Percentiles rank a stretch among this genome's conserved stretches.
These are phyloP conservation scores for Trichophyton verrucosum DNA, from an alignment of 2,329 filamentous ascomycete genomes.

Conservation along the genomic window DNA sequence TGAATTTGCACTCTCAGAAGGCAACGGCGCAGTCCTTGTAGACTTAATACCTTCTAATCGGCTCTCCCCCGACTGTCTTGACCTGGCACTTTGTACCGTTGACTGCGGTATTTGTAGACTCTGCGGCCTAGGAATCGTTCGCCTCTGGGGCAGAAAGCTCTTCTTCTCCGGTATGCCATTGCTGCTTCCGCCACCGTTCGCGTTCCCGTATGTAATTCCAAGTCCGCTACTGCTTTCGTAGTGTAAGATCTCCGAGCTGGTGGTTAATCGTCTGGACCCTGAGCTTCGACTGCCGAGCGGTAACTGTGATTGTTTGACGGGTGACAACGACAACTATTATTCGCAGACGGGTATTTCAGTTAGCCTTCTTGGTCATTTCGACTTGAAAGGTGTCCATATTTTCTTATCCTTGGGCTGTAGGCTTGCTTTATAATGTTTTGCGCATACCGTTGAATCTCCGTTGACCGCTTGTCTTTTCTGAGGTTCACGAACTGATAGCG, in stretches of 20 bases:
- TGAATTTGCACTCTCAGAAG: not conserved
- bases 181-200: not conserved
- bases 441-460: not conserved
- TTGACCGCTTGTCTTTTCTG: constrained; percentile 7
- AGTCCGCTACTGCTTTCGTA: not conserved
- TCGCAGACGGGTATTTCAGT: not conserved
- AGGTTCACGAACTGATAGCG: constrained; percentile 25
- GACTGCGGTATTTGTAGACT: not conserved
- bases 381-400: not conserved
- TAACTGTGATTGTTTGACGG: not conserved
- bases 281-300: not conserved
- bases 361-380: not conserved
- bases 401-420: not conserved
- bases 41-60: not conserved
- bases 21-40: not conserved
- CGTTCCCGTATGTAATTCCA: not conserved
- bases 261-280: not conserved
- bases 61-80: not conserved
- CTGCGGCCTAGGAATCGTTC: not conserved
- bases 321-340: not conserved
- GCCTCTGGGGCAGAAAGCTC: not conserved
- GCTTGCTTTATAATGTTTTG: not conserved
- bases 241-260: not conserved
- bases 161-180: not conserved
- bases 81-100: not conserved